Conservation (phyloP, 2,329 filamentous ascomycete genomes). For the Penicillium sp. region DNA sequence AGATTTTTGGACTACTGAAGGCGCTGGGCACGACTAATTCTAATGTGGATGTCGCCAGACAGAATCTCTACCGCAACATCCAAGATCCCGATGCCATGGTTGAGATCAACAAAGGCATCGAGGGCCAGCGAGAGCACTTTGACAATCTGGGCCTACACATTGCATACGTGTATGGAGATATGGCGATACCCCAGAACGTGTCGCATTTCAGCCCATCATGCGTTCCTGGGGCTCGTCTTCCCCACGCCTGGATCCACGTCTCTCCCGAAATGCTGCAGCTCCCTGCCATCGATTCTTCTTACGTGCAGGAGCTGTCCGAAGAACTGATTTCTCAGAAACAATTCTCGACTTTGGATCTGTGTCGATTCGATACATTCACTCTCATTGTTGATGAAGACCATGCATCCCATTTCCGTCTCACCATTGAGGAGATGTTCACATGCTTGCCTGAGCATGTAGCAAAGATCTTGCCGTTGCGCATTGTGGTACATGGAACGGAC, state of each 20-base stretch:
- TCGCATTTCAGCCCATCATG: slow-evolving; percentile 41
- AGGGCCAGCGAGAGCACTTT: slow-evolving; percentile 44
- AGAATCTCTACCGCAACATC: slow-evolving; percentile 31
- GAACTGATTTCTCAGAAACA: slow-evolving; percentile 3
- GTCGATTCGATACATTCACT: slow-evolving; percentile 5
- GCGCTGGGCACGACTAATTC: slow-evolving; percentile 36
- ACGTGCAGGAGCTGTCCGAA: slow-evolving; percentile 5
- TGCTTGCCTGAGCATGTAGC: not conserved
- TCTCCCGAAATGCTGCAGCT: not conserved
- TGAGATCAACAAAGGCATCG: slow-evolving; percentile 24
- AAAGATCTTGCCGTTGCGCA: not conserved
- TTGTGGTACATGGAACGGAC: too few species aligned
- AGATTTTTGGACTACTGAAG: slow-evolving; percentile 45
- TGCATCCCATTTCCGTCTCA: too few species aligned
- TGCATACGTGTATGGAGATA: slow-evolving; percentile 44
- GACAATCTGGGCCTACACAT: slow-evolving; percentile 44
- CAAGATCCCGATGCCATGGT: slow-evolving; percentile 24
- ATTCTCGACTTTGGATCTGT: slow-evolving; percentile 10
- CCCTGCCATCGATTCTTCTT: slow-evolving; percentile 6
- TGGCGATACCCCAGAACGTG: slow-evolving; percentile 34
- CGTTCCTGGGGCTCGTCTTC: slow-evolving; percentile 31
- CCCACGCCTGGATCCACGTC: slow-evolving; percentile 8
- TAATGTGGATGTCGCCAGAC: too few species aligned
- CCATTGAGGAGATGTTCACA: too few species aligned
- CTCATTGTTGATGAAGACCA: slow-evolving; percentile 1